Conservation (phyloP, 2,329 filamentous ascomycete species). For the Grosmannia clavigera region DNA sequence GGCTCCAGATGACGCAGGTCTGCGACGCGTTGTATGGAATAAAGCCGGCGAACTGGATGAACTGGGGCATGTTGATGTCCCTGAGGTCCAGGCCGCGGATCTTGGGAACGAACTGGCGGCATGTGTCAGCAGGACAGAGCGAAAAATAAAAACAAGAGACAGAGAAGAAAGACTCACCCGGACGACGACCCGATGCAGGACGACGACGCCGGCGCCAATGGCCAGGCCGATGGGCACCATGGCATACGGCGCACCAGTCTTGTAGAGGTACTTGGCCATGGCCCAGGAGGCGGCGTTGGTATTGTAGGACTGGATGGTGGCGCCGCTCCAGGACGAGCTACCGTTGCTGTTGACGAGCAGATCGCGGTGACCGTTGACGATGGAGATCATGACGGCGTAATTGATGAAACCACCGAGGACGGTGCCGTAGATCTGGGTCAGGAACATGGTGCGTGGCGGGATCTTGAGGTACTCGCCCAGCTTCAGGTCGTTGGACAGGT, state of each 20-base stretch:
- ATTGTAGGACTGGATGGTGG: conserved; percentile 35
- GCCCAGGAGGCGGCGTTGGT: conserved; percentile 37
- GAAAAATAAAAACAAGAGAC: neutral
- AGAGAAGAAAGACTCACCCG: conserved; percentile 19
- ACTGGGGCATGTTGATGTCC: conserved; percentile 39
- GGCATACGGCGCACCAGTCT: conserved; percentile 26
- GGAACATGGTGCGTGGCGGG: conserved; percentile 40
- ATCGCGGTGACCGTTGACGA: conserved; percentile 34
- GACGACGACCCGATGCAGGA: conserved; percentile 29
- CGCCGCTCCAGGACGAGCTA: conserved; percentile 39
- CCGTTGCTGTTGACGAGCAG: conserved; percentile 33
- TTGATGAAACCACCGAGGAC: conserved; percentile 40
- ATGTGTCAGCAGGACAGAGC: neutral
- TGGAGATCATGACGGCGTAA: conserved; percentile 32
- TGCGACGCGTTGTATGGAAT: conserved; percentile 43
- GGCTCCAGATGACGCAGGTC: conserved; percentile 40
- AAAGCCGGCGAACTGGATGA: conserved; percentile 41
- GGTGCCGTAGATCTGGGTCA: conserved; percentile 43
- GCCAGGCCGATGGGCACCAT: conserved; percentile 38
- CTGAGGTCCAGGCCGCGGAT: conserved; percentile 26
- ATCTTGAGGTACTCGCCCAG: conserved; percentile 50
- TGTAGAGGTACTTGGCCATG: conserved; percentile 41
- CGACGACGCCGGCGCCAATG: conserved; percentile 32
- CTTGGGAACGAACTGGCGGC: conserved; percentile 31
- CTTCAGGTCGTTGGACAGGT: conserved; percentile 40